Evolutionary conservation across 163 green algal genomes (phyloP), one percentile per base, ranked within the genome.

Genomic region (Picocystis sp.): DNA sequence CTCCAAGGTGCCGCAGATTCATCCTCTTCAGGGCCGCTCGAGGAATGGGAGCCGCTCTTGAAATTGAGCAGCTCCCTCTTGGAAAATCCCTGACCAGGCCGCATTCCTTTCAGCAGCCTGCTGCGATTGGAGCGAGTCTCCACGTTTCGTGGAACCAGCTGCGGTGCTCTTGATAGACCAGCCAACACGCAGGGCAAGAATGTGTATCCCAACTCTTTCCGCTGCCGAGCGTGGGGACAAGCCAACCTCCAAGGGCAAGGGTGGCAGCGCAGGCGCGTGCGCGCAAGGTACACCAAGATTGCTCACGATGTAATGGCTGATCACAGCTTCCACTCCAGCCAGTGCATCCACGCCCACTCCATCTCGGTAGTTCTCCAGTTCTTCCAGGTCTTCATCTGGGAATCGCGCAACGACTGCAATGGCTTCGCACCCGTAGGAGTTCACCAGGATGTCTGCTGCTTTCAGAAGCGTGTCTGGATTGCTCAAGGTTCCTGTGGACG

Each of bases 281-380:
- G 60, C 60, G 22, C 53, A 72, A 10, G 60, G 60, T 10, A 68
- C 17, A 14, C 64, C 23, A 21, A 68, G 52, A 33, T 24, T 9
- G 51, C 48, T 12, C 22, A 71, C 60, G 5, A 68, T 50, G 12
- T 41, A 52, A 58, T 68, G 60, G 47, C 61, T 72, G 60, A 68
- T 68, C 15, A 68, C 60, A 14, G 60, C 60, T 52, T 68, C 59
- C 48, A 68, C 60, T n/a, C 60, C 60, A 6, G 61, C 59, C 23
- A 68, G 61, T 50, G 57, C 56, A 42, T 66, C 53, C 22, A 61
- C 55, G 17, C 53, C 53, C 53, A 57, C n/a, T 11, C 17, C 56
- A 58, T 66, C 17, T 8, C 60, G 34, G 58, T 67, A 70, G 22
- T 70, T 11, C 44, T 66, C 62, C 24, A 67, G 35, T 24, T 23